Conservation (phyloP, 2,329 filamentous ascomycete species). For the Cercospora sp. region DNA sequence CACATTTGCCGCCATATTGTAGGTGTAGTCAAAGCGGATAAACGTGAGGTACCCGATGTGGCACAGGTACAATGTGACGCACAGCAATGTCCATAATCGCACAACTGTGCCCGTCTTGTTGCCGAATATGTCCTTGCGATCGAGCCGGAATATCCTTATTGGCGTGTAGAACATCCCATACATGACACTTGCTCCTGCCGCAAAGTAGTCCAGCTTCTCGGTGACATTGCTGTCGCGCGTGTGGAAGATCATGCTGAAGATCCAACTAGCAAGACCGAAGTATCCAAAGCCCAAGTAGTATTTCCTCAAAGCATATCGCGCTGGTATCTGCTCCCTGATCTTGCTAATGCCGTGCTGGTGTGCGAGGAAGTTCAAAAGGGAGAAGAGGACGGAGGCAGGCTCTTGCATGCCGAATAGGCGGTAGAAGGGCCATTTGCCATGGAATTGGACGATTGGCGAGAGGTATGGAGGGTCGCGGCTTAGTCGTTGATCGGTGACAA, state of each 20-base stretch:
- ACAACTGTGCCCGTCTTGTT: conserved; percentile 51
- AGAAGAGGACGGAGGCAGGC: conserved; percentile 90
- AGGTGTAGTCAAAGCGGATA: conserved; percentile 90
- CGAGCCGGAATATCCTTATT: conserved; percentile 79
- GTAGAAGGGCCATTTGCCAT: conserved; percentile 98
- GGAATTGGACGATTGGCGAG: conserved; percentile 79
- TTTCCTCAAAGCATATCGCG: conserved; percentile 70
- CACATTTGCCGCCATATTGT: conserved; percentile 97
- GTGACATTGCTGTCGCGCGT: conserved; percentile 81
- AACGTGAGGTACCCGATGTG: conserved; percentile 84
- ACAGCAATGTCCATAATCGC: conserved; percentile 73
- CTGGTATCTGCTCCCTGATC: conserved; percentile 69
- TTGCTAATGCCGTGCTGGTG: conserved; percentile 75
- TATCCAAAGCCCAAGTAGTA: conserved; percentile 82
- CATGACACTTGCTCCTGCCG: conserved; percentile 81
- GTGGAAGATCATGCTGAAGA: conserved; percentile 88
- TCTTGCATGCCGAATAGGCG: conserved; percentile 92
- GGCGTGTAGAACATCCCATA: conserved; percentile 87
- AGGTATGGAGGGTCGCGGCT: conserved; percentile 63
- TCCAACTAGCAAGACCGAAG: conserved; percentile 80
- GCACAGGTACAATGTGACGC: conserved; percentile 66
- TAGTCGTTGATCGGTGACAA: conserved; percentile 73
- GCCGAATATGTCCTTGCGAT: conserved; percentile 54
- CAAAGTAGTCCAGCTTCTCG: conserved; percentile 96
- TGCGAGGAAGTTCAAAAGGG: conserved; percentile 83